A percentile compares a stretch with the other conserved stretches of the same genome.
Conservation (phyloP, 2,329 filamentous ascomycete genomes). For the Hymenoscyphus fructigenus region DNA sequence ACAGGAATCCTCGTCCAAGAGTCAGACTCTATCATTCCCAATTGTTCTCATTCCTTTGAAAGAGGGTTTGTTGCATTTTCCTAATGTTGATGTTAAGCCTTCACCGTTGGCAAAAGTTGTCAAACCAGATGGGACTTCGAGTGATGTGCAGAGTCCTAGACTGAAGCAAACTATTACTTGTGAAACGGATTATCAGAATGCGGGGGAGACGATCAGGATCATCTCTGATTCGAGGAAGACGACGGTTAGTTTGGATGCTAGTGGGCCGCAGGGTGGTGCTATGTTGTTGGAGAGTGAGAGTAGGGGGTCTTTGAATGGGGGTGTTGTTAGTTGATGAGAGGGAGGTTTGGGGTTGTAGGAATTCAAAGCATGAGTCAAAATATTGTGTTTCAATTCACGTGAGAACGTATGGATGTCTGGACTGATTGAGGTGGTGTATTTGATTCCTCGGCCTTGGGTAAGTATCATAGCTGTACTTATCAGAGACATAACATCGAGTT, state of each 20-base stretch:
- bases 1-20: constrained; percentile 45
- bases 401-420: not conserved
- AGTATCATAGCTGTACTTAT: not conserved
- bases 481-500: not conserved
- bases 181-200: constrained; percentile 78
- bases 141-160: constrained; percentile 24
- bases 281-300: constrained; percentile 64
- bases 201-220: constrained; percentile 75
- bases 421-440: no score
- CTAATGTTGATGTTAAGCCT: constrained; percentile 74
- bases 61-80: constrained; percentile 75
- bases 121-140: constrained; percentile 17
- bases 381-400: not conserved
- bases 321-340: not conserved
- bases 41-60: constrained; percentile 79
- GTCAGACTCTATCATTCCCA: constrained; percentile 52
- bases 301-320: constrained; percentile 17
- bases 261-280: constrained; percentile 63
- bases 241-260: constrained; percentile 70
- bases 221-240: constrained; percentile 69
- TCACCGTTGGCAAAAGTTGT: constrained; percentile 40
- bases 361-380: not conserved
- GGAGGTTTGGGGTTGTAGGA: not conserved
- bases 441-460: no score
- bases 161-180: constrained; percentile 47